Conservation (phyloP, 768 basidiomycete species). For the Termitomyces sp. region DNA sequence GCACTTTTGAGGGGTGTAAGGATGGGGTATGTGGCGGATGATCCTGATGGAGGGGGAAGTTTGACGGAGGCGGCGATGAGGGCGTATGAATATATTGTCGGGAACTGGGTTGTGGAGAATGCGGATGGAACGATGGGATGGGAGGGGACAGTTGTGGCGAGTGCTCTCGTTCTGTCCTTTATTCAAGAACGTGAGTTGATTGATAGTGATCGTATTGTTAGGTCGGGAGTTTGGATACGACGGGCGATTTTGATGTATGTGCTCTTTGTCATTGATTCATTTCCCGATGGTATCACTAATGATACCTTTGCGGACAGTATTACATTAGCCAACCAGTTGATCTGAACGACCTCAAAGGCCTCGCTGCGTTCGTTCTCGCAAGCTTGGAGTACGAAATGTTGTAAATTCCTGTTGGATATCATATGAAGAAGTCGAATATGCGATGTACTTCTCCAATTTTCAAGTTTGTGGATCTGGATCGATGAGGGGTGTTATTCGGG, state of each 20-base stretch:
- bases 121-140: conserved; percentile 39
- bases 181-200: background rate
- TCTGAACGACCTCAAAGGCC: conserved; percentile 41
- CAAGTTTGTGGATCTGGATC: conserved; percentile 77
- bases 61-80: conserved; percentile 30
- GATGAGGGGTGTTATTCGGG: conserved; percentile 87
- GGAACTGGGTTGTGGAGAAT: conserved; percentile 35
- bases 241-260: conserved; percentile 32
- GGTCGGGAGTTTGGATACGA: conserved; percentile 35
- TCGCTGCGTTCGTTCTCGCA: conserved; percentile 39
- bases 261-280: background rate
- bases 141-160: conserved; percentile 38
- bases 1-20: conserved; percentile 39
- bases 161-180: conserved; percentile 8
- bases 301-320: conserved; percentile 25
- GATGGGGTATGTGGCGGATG: conserved; percentile 27
- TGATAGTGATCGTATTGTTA: conserved; percentile 4
- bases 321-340: conserved; percentile 33
- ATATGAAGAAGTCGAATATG: background rate
- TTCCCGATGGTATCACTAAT: background rate
- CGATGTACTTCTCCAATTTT: conserved; percentile 28
- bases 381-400: conserved; percentile 36
- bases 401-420: background rate
- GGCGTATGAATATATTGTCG: conserved; percentile 35
- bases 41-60: conserved; percentile 26